Evolutionary conservation across 306 rosid species (phyloP).

Genomic region (Boehmeria nivea): DNA sequence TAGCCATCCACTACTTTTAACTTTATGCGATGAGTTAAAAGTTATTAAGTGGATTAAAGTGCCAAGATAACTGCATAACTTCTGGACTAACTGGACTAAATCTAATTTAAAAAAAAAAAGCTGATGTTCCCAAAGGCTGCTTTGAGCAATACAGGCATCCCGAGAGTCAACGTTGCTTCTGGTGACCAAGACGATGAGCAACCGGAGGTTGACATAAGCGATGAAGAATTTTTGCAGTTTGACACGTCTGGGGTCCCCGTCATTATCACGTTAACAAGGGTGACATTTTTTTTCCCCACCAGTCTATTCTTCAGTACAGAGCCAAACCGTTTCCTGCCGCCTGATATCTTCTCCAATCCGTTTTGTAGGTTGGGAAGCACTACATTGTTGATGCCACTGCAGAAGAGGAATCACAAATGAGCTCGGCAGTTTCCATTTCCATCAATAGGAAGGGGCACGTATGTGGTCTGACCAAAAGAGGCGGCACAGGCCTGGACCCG

Average conservation of each 20-base stretch:
- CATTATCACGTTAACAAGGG: slow-evolving; percentile 83
- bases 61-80: background rate
- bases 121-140: slow-evolving; percentile 61
- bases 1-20: no score
- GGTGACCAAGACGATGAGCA: slow-evolving; percentile 50
- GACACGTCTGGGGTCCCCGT: slow-evolving; percentile 82
- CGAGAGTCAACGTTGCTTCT: slow-evolving; percentile 60
- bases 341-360: slow-evolving; percentile 1
- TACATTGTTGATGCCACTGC: slow-evolving; percentile 78
- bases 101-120: background rate
- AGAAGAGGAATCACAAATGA: slow-evolving; percentile 93
- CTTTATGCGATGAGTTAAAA: no score
- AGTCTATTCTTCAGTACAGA: background rate
- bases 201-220: slow-evolving; percentile 73
- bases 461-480: slow-evolving; percentile 76
- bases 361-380: slow-evolving; percentile 61
- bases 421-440: slow-evolving; percentile 73
- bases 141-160: slow-evolving; percentile 80
- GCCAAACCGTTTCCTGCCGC: background rate
- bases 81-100: background rate
- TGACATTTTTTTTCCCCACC: slow-evolving; percentile 12
- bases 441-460: slow-evolving; percentile 58
- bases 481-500: slow-evolving; percentile 76
- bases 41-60: no score
- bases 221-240: slow-evolving; percentile 84